Evolutionary conservation across 208 protist species (phyloP), one percentile per base, ranked within the genome.

Genomic region (Trypanosomatidae sp.): DNA sequence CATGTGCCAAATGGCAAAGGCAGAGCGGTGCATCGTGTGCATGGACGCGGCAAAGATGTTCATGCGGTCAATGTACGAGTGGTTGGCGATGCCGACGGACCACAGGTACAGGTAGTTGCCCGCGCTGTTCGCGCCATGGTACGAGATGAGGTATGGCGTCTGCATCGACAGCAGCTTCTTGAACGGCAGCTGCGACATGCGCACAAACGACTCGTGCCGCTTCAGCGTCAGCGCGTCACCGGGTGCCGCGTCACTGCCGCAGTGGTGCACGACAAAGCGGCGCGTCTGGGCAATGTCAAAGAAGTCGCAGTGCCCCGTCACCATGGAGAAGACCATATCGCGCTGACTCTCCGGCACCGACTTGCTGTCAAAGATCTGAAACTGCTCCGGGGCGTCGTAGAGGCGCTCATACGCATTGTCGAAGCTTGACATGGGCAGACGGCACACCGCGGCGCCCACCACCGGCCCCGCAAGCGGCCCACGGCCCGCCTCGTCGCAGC

Each of bases 361-460:
- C 60, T 93, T 89, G 56, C 79, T 93, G 41, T 93, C 84, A 48
- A 86, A 84, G 33, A 93, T 86, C 28, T 83, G 80, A 48, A 93
- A 86, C 58, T 82, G 69, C 66, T 89, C 84, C 11, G 49, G 33
- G 13, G 56, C 65, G 32, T 88, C 62, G 51, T 89, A 92, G 37
- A 92, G 59, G 19, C 65, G 47, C 13, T 75, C 59, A 25, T 77
- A 75, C 11, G 75, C 66, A 50, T 88, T 92, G 68, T 92, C 88
- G 53, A 92, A 92, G 60, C 79, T 89, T 0, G 79, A 89, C 20
- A 79, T 55, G 4, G 84, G 84, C 13, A 92, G 56, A 25, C 84
- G 75, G 35, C 70, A 83, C 28, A 88, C 84, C 3, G 84, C 88
- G 16, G 88, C 83, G 20, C 72, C 88, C 4, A 93, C 83, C 2